Base-by-base conservation (phyloP, 331 rosid species). In the Cydonia oblonga region DNA sequence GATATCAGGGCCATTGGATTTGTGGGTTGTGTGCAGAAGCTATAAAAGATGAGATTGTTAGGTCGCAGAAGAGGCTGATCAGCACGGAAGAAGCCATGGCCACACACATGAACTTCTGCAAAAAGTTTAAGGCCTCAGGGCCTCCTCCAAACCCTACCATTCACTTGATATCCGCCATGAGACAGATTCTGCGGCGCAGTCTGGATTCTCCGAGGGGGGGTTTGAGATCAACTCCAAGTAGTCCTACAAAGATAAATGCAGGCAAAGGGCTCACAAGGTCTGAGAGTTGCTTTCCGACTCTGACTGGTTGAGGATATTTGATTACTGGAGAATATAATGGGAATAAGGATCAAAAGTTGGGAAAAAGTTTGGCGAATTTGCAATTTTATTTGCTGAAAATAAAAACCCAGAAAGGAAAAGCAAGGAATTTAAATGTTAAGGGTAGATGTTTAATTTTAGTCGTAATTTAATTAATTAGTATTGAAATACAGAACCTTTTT, bases 21-120 rank as follows among this genome's bases (percentile, higher is more conserved):
- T 93, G 98, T 51, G 98, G 98, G 15, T 81, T 93, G 24, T 93
- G 98, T 66, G 81, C 87, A 18, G 98, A 93, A 75, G 98, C 97
- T 42, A 83, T 93, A 54, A 86, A 91, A 54, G 92, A 93, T 75
- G 98, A 93, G 80, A 87, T 91, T 70, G 67, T 88, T 13, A 86
- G 97, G 85, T 89, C 91, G 22, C 82, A 84, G 58, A 88, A 84
- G 58, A 88, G 97, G 70, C 88, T 93, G 23, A 46, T 93, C 7
- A 83, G 92, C 84, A 82, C 96, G 18, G 98, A 93, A 75, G 98
- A 93, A 79, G 98, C 98, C 64, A 81, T 91, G 87, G 69, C 82
- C 11, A 86, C 74, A 54, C 97, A 93, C 77, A 87, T 83, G 87
- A 93, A 84, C 75, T 92, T 91, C 67, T 89, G 90, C 86, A 85